Evolutionary conservation across 306 rosid genomes (phyloP).

Genomic region (Fagus sylvatica): DNA sequence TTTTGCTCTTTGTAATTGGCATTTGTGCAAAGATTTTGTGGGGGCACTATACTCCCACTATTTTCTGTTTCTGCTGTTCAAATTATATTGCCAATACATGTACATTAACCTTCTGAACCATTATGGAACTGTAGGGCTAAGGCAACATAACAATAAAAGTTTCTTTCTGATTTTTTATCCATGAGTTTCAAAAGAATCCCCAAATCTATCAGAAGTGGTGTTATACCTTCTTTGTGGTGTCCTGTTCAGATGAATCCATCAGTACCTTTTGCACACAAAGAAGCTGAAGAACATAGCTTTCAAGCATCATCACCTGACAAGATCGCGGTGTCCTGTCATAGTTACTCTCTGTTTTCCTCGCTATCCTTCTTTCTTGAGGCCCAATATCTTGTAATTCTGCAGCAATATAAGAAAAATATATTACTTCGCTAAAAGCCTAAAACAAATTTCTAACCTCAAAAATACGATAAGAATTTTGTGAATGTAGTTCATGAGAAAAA

Average conservation of each 20-base stretch:
- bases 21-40: not conserved
- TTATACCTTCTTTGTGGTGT: slow-evolving; percentile 37
- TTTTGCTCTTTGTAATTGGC: not conserved
- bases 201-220: slow-evolving; percentile 15
- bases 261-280: slow-evolving; percentile 68
- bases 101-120: slow-evolving; percentile 4
- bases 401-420: slow-evolving; percentile 1
- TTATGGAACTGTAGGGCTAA: not conserved
- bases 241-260: slow-evolving; percentile 44
- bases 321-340: slow-evolving; percentile 29
- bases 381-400: slow-evolving; percentile 42
- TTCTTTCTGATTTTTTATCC: not conserved
- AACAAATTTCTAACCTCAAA: not conserved
- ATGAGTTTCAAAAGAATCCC: slow-evolving; percentile 11
- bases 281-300: slow-evolving; percentile 70
- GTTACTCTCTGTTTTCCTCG: slow-evolving; percentile 35
- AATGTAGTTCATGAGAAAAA: not conserved
- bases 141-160: not conserved
- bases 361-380: slow-evolving; percentile 37
- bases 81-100: not conserved
- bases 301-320: slow-evolving; percentile 59
- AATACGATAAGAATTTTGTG: not conserved
- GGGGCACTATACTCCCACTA: not conserved
- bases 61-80: not conserved
- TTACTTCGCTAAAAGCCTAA: not conserved